These are phyloP conservation scores for Xylaria sp. DNA, from an alignment of 495 filamentous ascomycete species.

Conservation along the genomic window DNA sequence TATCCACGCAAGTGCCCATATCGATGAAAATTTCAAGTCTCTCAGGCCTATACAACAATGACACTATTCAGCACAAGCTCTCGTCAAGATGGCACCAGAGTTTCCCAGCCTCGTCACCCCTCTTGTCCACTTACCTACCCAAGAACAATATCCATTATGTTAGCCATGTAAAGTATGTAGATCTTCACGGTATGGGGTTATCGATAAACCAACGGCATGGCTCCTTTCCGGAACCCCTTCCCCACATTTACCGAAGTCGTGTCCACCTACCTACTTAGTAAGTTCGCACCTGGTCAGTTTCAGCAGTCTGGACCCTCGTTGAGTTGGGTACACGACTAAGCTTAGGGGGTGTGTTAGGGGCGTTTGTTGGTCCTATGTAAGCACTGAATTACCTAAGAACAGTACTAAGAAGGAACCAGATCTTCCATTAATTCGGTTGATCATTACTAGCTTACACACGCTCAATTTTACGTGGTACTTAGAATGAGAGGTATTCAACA, in stretches of 20 bases:
- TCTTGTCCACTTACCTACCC: neutral
- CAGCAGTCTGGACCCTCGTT: neutral
- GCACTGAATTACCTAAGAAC: neutral
- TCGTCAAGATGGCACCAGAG: neutral
- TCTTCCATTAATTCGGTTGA: neutral
- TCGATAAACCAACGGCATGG: neutral
- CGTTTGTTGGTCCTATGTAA: neutral
- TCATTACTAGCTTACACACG: neutral
- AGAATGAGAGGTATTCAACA: neutral
- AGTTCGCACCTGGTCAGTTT: neutral
- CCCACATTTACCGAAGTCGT: neutral
- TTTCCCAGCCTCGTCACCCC: neutral
- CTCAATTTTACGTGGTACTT: neutral
- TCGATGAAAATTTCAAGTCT: neutral
- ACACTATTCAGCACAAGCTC: neutral
- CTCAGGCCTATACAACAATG: neutral
- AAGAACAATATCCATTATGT: neutral
- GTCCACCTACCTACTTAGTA: constrained; percentile 7
- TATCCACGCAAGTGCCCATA: neutral
- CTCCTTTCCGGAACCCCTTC: neutral
- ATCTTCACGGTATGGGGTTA: neutral
- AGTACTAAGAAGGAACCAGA: neutral
- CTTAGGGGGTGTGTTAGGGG: neutral
- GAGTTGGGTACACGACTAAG: neutral
- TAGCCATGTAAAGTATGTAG: neutral